phyloP scores from a whole-genome alignment of 208 protist genomes.

The Trypanosoma avium region DNA sequence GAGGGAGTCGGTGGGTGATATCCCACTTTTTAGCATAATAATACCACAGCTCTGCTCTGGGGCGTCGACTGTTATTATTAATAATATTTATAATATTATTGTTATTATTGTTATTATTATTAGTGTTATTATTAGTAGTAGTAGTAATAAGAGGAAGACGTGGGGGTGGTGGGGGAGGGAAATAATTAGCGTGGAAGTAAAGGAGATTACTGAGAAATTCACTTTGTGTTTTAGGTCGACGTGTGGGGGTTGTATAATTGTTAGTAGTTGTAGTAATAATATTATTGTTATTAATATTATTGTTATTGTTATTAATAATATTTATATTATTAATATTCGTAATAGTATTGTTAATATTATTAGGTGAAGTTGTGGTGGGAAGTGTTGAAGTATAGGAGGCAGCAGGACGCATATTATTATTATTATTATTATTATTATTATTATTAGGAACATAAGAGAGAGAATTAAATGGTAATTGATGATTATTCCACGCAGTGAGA shows the following conservation, averaged over 20 bases:
- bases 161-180: conserved; percentile 72
- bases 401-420: not conserved
- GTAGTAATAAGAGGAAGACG: no score
- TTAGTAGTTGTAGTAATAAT: no score
- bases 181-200: conserved; percentile 83
- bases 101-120: no score
- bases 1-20: conserved; percentile 75
- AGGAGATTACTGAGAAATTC: conserved; percentile 72
- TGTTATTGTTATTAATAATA: no score
- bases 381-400: not conserved
- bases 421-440: not conserved
- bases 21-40: conserved; percentile 83
- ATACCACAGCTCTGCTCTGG: conserved; percentile 69
- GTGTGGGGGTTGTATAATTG: no score
- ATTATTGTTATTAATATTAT: no score
- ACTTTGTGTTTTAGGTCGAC: conserved; percentile 70
- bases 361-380: not conserved
- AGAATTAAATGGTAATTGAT: no score
- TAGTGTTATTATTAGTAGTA: no score
- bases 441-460: no score
- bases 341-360: no score
- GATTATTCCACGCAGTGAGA: not conserved
- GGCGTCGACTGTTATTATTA: conserved; percentile 38
- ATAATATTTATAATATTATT: no score
- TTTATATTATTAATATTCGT: no score